A percentile compares a stretch with the other conserved stretches of the same genome.
These are phyloP conservation scores for Paecilomyces variotii DNA, from an alignment of 2,329 filamentous ascomycete species.

Conservation along the genomic window DNA sequence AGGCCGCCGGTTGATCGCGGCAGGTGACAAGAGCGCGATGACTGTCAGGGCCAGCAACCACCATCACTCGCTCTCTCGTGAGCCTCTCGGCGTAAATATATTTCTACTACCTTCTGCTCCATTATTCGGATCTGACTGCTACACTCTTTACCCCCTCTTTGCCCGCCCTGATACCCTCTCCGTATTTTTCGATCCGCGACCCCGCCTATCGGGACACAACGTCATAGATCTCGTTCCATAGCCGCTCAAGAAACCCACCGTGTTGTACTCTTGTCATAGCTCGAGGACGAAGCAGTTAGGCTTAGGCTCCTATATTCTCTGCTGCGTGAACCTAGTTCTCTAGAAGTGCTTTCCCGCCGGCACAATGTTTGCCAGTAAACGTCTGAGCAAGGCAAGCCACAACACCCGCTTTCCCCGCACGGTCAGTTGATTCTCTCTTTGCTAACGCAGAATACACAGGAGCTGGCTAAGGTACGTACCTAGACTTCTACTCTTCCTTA, in stretches of 20 bases:
- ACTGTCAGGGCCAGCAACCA: background rate
- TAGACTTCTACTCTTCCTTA: background rate
- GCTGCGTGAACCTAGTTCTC: background rate
- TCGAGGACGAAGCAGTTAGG: background rate
- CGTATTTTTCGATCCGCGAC: background rate
- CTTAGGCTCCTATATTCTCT: background rate
- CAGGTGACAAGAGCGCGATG: background rate
- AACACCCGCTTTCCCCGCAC: constrained; percentile 1
- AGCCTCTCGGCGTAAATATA: background rate
- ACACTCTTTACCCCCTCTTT: background rate
- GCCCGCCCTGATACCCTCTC: background rate
- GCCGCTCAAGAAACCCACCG: background rate
- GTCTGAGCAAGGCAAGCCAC: constrained; percentile 37
- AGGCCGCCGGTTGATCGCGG: background rate
- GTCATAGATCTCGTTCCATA: background rate
- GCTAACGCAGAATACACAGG: constrained; percentile 30
- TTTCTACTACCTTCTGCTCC: background rate
- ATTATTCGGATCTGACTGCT: background rate
- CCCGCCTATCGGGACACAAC: background rate
- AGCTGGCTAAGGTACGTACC: constrained; percentile 46
- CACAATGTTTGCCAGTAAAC: constrained; percentile 45
- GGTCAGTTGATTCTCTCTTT: background rate
- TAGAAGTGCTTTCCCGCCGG: background rate
- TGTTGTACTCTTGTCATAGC: background rate
- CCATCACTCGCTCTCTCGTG: background rate